Evolutionary conservation across 306 rosid species (phyloP).

Genomic region (Malus sylvestris): DNA sequence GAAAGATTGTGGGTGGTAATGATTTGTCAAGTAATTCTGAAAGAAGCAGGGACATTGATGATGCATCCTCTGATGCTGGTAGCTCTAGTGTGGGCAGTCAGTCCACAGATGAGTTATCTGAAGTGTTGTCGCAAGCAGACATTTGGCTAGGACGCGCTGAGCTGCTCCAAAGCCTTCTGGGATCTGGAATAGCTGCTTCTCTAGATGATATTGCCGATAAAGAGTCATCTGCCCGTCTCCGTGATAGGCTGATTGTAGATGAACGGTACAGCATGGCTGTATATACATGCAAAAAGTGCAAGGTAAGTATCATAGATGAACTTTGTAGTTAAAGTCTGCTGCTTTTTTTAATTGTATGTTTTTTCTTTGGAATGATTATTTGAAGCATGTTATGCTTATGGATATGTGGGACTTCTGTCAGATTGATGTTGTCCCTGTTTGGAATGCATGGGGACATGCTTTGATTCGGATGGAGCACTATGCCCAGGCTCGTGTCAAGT

Average conservation of each 20-base stretch:
- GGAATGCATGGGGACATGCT: conserved; percentile 99
- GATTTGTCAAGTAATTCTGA: conserved; percentile 49
- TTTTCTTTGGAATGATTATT: neutral
- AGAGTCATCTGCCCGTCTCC: conserved; percentile 82
- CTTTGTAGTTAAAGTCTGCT: conserved; percentile 14
- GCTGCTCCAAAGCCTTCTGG: conserved; percentile 93
- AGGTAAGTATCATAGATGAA: conserved; percentile 44
- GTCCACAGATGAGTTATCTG: conserved; percentile 85
- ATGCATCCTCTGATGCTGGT: conserved; percentile 91
- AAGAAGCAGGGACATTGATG: conserved; percentile 82
- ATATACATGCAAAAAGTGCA: conserved; percentile 91
- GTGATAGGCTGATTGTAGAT: conserved; percentile 82
- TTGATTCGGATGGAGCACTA: conserved; percentile 96
- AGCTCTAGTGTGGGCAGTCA: conserved; percentile 92
- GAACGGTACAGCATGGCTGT: conserved; percentile 99
- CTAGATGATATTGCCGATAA: conserved; percentile 90
- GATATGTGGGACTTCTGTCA: conserved; percentile 31
- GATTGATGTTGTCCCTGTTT: conserved; percentile 97
- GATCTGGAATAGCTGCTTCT: conserved; percentile 95
- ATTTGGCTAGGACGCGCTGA: conserved; percentile 90
- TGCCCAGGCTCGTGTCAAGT: conserved; percentile 93
- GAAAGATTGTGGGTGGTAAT: conserved; percentile 72
- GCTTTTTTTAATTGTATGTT: conserved; percentile 15
- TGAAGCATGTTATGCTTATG: conserved; percentile 12
- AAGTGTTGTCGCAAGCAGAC: conserved; percentile 63